Base-by-base conservation (phyloP, 2,329 filamentous ascomycete species). In the Pseudogymnoascus sp. region DNA sequence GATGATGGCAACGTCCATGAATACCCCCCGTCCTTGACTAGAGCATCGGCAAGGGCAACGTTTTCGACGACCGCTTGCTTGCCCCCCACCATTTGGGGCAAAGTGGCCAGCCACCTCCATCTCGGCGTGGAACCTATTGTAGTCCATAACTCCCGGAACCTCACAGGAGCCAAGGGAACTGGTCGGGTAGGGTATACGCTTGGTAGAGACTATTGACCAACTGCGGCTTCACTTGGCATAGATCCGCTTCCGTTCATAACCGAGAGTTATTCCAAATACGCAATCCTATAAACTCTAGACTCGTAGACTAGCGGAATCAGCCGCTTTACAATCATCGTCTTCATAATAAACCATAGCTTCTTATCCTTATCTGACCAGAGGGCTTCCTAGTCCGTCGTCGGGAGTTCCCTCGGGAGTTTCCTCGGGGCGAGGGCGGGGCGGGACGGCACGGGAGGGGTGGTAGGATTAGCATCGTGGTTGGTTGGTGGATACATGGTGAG, bases 21-120 rank as follows among this genome's bases (percentile, higher is more conserved):
- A 17, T 65, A 69, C 7, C 74, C 74, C 9, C 75, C 74, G 63
- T 74, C 72, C 50, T 69, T 67, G n/a, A 68, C 65, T 5, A 71
- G 69, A 0, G 74, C 74, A 53, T 73, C 70, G 2, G 73, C 71
- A 35, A 76, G 65, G 7, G 72, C 74, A 1, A 71, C 71, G 67
- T 72, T 71, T 44, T 65, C 64, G 19, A 71, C 70, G 9, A 21
- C 47, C 15, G 9, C 47, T 53, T 53, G 47, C n/a, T 53, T 53
- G 15, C 8, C 23, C 19, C 17, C 28, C 28, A 4, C 44, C 44
- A 17, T 15, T 50, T 4, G 44, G 23, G 23, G 23, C 44, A 13
- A 23, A 28, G 10, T 47, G 42, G 21, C n/a, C 42, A 47, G 11
- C 6, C 13, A 47, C 19, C 13, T 47, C 21, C 13, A 23, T 21